Conservation (phyloP, 805 yeast genomes). For the Lipomyces orientalis region DNA sequence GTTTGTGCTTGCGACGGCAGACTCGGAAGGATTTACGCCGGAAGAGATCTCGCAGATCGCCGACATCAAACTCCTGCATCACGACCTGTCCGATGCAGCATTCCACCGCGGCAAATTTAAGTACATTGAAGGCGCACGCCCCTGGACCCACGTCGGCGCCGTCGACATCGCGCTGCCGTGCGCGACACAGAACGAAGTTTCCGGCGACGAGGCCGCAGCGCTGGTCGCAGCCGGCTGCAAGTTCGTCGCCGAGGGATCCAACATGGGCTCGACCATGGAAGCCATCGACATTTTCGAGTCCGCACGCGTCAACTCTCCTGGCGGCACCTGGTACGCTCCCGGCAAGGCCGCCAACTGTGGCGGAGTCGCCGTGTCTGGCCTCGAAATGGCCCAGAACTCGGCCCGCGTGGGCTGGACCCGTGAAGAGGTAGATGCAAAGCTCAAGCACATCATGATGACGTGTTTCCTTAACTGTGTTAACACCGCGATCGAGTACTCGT, state of each 20-base stretch:
- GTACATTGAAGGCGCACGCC: conserved; percentile 92
- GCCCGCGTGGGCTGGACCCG: conserved; percentile 88
- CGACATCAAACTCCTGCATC: conserved; percentile 78
- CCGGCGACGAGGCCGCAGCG: conserved; percentile 95
- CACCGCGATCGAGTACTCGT: conserved; percentile 80
- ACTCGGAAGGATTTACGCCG: conserved; percentile 79
- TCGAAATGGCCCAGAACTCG: conserved; percentile 99
- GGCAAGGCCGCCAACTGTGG: conserved; percentile 99
- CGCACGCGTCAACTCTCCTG: conserved; percentile 45
- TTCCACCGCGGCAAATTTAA: conserved; percentile 52
- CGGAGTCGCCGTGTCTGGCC: conserved; percentile 98
- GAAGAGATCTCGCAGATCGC: conserved; percentile 83
- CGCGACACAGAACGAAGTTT: conserved; percentile 98
- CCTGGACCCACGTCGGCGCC: conserved; percentile 91
- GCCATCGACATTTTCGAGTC: conserved; percentile 92
- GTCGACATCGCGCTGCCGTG: conserved; percentile 96
- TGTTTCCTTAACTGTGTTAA: conserved; percentile 92
- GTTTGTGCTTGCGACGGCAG: conserved; percentile 55
- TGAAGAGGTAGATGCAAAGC: conserved; percentile 89
- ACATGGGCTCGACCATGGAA: conserved; percentile 98
- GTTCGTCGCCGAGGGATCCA: conserved; percentile 98
- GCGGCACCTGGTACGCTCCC: conserved; percentile 94
- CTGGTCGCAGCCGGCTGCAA: conserved; percentile 89
- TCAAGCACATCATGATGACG: conserved; percentile 89
- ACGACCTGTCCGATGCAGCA: conserved; percentile 46